Evolutionary conservation across 116 monocot species (phyloP), one percentile per base, ranked within the genome.

Genomic region (Thalassia testudinum): DNA sequence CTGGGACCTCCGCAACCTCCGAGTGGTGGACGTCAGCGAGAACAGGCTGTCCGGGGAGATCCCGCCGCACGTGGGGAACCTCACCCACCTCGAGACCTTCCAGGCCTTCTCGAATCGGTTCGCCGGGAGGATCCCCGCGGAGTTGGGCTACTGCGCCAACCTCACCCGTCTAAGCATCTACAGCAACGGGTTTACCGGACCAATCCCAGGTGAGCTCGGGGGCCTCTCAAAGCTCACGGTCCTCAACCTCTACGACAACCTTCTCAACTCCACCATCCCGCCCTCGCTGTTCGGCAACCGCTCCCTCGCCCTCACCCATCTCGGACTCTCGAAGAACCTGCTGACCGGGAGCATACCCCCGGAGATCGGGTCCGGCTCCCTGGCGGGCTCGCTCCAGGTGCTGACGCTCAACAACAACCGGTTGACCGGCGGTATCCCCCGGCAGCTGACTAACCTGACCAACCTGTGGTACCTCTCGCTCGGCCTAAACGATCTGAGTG

Each of bases 121-220:
- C 26, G 7, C 7, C 1, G 92, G 92, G 1, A 3, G 14, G 5
- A 74, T 92, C 54, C 92, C 92, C 0, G 16, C 55, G 0, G 72
- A 80, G 34, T 40, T 92, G 3, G 82, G 79, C 16, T 58, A 16
- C 23, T 92, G 82, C 53, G 77, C 54, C 3, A 86, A 92, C 47
- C 70, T 92, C 49, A 92, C 82, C 15, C 0, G 53, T 16, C 40
- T 92, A 37, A 77, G 65, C 43, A 56, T 92, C 12, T 79, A 75
- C 37, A 61, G 70, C 49, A 92, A 92, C 59, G 21, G 37, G 21
- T 66, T 92, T 43, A 71, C 66, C 24, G 92, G 92, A 21, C 62
- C 37, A 21, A 77, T 92, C 61, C 86, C 92, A 44, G 12, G 43
- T 42, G 67, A 86, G 48, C 72, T 92, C 24, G 92, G 92, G 37